phyloP scores from a whole-genome alignment of 1,284 basidiomycete species.

The Porodaedalea pini region DNA sequence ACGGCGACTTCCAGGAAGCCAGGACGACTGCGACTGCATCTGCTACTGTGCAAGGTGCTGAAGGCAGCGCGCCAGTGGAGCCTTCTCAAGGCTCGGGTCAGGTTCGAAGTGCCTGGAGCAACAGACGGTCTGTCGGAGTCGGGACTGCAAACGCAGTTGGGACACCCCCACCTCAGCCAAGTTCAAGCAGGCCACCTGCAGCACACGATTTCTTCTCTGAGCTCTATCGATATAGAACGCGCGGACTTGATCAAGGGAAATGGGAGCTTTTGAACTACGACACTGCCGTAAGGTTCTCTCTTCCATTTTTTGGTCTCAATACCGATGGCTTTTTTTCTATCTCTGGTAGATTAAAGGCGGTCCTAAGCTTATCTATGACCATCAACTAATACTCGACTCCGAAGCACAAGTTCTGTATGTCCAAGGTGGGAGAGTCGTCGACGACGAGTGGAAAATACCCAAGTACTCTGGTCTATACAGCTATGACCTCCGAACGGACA shows the following conservation, averaged over 20 bases:
- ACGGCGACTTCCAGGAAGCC: constrained; percentile 38
- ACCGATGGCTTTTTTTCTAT: not conserved
- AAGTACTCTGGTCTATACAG: constrained; percentile 71
- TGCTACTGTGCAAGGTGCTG: not conserved
- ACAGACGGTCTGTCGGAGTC: constrained; percentile 8
- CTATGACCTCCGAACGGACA: constrained; percentile 57
- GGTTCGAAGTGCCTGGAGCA: constrained; percentile 14
- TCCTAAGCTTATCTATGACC: constrained; percentile 75
- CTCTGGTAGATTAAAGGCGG: constrained; percentile 54
- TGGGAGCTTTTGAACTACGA: constrained; percentile 67
- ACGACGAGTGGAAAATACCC: constrained; percentile 51
- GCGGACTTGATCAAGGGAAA: constrained; percentile 53
- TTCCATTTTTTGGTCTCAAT: not conserved
- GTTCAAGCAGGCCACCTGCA: not conserved
- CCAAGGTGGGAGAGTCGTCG: constrained; percentile 72
- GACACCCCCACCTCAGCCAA: not conserved
- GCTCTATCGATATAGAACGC: constrained; percentile 68
- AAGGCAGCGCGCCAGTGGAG: not conserved
- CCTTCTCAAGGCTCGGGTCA: not conserved
- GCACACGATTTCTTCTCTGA: constrained; percentile 40
- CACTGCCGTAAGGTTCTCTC: constrained; percentile 47
- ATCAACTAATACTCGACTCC: constrained; percentile 76
- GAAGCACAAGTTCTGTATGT: constrained; percentile 73
- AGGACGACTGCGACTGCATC: not conserved
- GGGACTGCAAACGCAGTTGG: constrained; percentile 21